These are phyloP conservation scores for Hemileccinum impolitum DNA, from an alignment of 768 basidiomycete species.

Conservation along the genomic window DNA sequence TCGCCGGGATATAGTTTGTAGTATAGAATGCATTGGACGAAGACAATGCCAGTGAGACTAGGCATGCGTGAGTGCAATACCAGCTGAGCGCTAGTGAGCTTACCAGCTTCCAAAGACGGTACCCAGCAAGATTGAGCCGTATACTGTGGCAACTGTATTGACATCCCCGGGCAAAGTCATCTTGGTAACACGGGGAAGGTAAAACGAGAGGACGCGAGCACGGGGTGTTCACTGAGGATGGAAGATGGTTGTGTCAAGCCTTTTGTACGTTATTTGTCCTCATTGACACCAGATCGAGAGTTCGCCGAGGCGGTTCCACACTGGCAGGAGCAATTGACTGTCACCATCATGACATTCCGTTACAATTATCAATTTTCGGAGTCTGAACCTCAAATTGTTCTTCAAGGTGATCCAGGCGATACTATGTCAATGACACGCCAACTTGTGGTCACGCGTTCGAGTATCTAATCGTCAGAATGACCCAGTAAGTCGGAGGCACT, in stretches of 20 bases:
- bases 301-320: slow-evolving; percentile 10
- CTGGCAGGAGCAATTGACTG: too few species aligned
- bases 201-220: slow-evolving; percentile 31
- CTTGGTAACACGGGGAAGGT: not conserved
- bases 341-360: slow-evolving; percentile 17
- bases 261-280: slow-evolving; percentile 35
- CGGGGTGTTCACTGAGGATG: slow-evolving; percentile 22
- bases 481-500: too few species aligned
- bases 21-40: slow-evolving; percentile 30
- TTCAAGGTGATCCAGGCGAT: too few species aligned
- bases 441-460: too few species aligned
- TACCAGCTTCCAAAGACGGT: slow-evolving; percentile 31
- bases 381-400: not conserved
- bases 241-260: not conserved
- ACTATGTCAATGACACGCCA: too few species aligned
- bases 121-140: slow-evolving; percentile 31
- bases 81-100: not conserved
- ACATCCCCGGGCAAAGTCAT: slow-evolving; percentile 30
- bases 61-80: slow-evolving; percentile 5
- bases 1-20: slow-evolving; percentile 32
- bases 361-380: slow-evolving; percentile 1
- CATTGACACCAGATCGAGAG: slow-evolving; percentile 27
- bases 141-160: slow-evolving; percentile 27
- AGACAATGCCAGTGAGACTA: slow-evolving; percentile 31
- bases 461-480: too few species aligned